Evolutionary conservation across 768 basidiomycete genomes (phyloP).

Genomic region (Asterophora lycoperdoides): DNA sequence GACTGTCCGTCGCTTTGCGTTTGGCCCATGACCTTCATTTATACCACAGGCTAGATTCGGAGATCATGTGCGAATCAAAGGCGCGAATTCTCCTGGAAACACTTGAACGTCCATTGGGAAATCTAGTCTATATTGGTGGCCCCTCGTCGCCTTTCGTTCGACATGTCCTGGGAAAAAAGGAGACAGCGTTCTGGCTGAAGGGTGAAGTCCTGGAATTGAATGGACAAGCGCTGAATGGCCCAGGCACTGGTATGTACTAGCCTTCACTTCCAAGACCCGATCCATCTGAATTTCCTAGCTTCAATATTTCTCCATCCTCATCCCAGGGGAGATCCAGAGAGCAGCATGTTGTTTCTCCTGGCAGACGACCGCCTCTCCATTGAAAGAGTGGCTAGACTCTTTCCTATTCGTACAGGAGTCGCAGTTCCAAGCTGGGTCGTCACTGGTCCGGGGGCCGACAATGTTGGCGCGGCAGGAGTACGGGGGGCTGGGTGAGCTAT

Average conservation of each 20-base stretch:
- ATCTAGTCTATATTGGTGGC: slow-evolving; percentile 56
- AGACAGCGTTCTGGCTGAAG: slow-evolving; percentile 30
- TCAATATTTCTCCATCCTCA: slow-evolving; percentile 68
- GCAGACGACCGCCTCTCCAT: slow-evolving; percentile 53
- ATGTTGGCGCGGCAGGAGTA: slow-evolving; percentile 66
- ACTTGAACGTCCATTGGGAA: slow-evolving; percentile 34
- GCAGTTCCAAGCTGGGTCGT: slow-evolving; percentile 76
- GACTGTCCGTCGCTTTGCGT: slow-evolving; percentile 54
- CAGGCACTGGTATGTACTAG: slow-evolving; percentile 33
- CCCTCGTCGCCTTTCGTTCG: slow-evolving; percentile 30
- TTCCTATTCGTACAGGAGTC: slow-evolving; percentile 82
- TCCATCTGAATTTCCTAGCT: background rate
- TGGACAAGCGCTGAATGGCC: slow-evolving; percentile 22
- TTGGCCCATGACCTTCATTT: slow-evolving; percentile 63
- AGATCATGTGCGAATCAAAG: slow-evolving; percentile 47
- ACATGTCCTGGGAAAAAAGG: slow-evolving; percentile 26
- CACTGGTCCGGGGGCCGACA: slow-evolving; percentile 47
- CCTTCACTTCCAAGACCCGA: too few relatives aligned
- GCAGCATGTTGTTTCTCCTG: slow-evolving; percentile 50
- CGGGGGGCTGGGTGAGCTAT: slow-evolving; percentile 72
- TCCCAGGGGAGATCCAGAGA: slow-evolving; percentile 30
- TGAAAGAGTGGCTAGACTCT: slow-evolving; percentile 66
- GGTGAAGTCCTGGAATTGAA: slow-evolving; percentile 24
- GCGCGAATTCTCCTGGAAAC: slow-evolving; percentile 22
- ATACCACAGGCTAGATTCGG: slow-evolving; percentile 67